Conservation (phyloP, 1,284 basidiomycete species). For the Tilletia caries region DNA sequence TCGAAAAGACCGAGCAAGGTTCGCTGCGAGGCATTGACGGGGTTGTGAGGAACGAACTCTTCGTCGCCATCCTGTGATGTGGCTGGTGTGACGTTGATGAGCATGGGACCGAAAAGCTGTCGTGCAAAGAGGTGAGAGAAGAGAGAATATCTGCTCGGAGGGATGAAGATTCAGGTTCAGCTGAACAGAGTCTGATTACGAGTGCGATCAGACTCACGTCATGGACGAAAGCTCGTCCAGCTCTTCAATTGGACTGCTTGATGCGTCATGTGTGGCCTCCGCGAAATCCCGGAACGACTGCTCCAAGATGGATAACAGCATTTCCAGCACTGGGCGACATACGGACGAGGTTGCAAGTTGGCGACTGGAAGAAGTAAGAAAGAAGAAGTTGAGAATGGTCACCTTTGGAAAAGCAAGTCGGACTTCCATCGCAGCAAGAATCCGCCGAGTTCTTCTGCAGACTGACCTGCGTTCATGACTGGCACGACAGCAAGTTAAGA, state of each 20-base stretch:
- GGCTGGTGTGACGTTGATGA: conserved; percentile 21
- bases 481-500: conserved; percentile 3
- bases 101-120: conserved; percentile 21
- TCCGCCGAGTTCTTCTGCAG: no score
- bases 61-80: background rate
- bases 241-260: background rate
- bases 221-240: conserved; percentile 4
- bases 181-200: background rate
- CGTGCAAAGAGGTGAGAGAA: conserved; percentile 28
- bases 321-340: background rate
- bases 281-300: conserved; percentile 9
- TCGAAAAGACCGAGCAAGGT: conserved; percentile 36
- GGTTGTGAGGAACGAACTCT: background rate
- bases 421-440: no score
- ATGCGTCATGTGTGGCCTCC: background rate
- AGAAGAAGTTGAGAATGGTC: background rate
- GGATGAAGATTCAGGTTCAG: no score
- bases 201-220: background rate
- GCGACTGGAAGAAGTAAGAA: background rate
- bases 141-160: conserved; percentile 30
- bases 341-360: background rate
- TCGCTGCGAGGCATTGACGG: conserved; percentile 29
- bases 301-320: conserved; percentile 1
- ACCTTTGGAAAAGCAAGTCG: no score
- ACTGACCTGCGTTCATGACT: conserved; percentile 14